A percentile compares a stretch with the other conserved stretches of the same genome.
Conservation (phyloP, 257 asterid genomes). For the Cynanchum wilfordii region DNA sequence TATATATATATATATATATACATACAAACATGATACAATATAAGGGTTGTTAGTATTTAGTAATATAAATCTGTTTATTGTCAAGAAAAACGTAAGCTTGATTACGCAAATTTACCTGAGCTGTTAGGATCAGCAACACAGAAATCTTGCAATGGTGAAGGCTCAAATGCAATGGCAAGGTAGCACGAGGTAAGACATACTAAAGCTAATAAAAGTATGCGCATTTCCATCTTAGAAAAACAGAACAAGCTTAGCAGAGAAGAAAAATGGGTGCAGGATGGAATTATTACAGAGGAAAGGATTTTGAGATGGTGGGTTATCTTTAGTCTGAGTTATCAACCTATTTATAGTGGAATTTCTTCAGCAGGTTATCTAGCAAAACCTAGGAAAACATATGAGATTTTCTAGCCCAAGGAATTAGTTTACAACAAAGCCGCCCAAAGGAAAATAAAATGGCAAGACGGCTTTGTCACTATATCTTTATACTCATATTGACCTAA, state of each 20-base stretch:
- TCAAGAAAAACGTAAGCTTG: no score
- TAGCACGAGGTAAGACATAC: not conserved
- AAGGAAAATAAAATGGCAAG: not conserved
- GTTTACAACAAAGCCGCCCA: constrained; percentile 1
- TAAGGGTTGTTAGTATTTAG: no score
- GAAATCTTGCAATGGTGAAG: constrained; percentile 22
- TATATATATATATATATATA: no score
- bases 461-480: not conserved
- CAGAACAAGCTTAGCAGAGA: not conserved
- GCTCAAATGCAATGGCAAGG: constrained; percentile 20
- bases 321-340: not conserved
- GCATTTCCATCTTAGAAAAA: no score
- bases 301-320: not conserved
- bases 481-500: not conserved
- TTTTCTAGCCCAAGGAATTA: not conserved
- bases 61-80: no score
- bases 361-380: not conserved
- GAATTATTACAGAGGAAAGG: not conserved
- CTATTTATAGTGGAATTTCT: not conserved
- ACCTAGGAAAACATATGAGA: not conserved
- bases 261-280: no score
- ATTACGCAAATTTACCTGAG: constrained; percentile 1
- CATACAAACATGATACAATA: no score
- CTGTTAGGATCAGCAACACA: constrained; percentile 22
- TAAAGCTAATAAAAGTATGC: not conserved